phyloP scores from a whole-genome alignment of 768 basidiomycete species.

The Cubamyces lactineus region DNA sequence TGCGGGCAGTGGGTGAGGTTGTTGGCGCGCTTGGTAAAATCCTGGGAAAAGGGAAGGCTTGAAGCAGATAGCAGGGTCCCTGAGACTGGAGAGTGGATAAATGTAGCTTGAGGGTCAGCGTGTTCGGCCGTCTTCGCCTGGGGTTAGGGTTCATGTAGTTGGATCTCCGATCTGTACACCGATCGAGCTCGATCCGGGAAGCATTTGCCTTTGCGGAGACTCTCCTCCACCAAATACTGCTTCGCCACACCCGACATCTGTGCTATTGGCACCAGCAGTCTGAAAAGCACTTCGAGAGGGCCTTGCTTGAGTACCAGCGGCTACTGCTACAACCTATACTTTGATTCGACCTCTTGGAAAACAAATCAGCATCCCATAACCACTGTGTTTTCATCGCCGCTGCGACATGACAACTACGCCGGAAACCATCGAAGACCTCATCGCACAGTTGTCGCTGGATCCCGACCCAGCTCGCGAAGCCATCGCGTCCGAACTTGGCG shows the following conservation, averaged over 20 bases:
- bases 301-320: no score
- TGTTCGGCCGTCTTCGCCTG: no score
- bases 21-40: no score
- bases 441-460: constrained; percentile 30
- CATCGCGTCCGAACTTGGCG: constrained; percentile 52
- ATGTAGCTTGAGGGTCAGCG: no score
- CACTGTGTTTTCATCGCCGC: no score
- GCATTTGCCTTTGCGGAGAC: not conserved
- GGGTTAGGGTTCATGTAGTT: not conserved
- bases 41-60: no score
- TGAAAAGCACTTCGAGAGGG: not conserved
- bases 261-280: no score
- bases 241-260: not conserved
- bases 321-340: no score
- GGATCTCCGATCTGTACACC: not conserved
- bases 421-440: constrained; percentile 18
- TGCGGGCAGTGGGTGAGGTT: no score
- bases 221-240: not conserved
- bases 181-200: not conserved
- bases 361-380: no score
- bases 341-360: not conserved
- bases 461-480: constrained; percentile 43
- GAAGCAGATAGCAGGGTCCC: no score
- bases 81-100: no score
- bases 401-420: constrained; percentile 7